These are phyloP conservation scores for Linnemannia schmuckeri DNA, from an alignment of 192 early-diverging fungal genomes.

Conservation along the genomic window DNA sequence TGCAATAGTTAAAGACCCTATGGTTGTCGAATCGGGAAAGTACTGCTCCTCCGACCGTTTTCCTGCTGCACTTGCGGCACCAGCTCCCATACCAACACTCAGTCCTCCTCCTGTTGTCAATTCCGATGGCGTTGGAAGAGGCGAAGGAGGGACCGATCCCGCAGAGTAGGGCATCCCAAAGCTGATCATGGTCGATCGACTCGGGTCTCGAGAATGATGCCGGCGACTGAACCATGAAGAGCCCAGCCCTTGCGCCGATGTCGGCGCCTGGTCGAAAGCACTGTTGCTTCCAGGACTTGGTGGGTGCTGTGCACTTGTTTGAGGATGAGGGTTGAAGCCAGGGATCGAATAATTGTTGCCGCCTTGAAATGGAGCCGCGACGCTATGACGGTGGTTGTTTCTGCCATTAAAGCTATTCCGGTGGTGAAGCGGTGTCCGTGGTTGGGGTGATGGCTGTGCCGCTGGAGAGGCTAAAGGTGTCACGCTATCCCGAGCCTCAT, in stretches of 20 bases:
- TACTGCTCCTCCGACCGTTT: not conserved
- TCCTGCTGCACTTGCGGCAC: not conserved
- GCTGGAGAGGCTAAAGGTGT: not conserved
- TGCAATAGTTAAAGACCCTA: not conserved
- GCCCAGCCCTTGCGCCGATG: constrained; percentile 13
- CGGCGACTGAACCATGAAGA: constrained; percentile 15
- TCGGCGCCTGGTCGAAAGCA: not conserved
- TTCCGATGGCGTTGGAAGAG: not conserved
- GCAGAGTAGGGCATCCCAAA: not conserved
- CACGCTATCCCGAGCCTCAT: constrained; percentile 2
- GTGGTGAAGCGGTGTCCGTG: not conserved
- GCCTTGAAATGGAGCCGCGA: constrained; percentile 21
- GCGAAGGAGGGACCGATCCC: not conserved
- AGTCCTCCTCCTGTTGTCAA: not conserved
- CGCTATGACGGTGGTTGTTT: constrained; percentile 9
- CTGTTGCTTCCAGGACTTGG: constrained; percentile 8
- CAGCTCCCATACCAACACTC: not conserved
- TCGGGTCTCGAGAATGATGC: constrained; percentile 30
- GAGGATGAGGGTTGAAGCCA: constrained; percentile 3
- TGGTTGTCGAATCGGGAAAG: not conserved
- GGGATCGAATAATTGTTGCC: constrained; percentile 35
- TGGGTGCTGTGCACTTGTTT: not conserved
- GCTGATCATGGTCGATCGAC: constrained; percentile 25
- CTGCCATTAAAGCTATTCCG: constrained; percentile 6
- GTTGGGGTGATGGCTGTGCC: constrained; percentile 8